Conservation (phyloP, 257 asterid genomes). For the Plantago elongata region DNA sequence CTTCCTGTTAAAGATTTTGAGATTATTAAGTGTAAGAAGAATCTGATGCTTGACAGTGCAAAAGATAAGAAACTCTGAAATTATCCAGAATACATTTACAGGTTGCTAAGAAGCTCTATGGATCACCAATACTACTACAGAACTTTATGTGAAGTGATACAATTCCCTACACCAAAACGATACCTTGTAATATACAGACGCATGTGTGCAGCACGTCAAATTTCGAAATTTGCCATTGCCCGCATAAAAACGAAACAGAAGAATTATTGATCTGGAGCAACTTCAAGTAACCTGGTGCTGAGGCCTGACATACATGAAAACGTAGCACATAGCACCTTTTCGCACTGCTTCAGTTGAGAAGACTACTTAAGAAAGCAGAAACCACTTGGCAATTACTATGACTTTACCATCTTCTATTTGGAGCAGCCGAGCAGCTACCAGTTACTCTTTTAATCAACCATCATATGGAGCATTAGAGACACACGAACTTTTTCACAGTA, state of each 20-base stretch:
- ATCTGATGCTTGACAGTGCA: constrained; percentile 25
- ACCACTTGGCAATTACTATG: neutral
- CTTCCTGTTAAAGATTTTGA: too few relatives aligned
- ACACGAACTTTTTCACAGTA: constrained; percentile 65
- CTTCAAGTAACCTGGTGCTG: neutral
- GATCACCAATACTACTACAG: constrained; percentile 8
- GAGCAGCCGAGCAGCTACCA: too few relatives aligned
- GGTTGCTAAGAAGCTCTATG: neutral
- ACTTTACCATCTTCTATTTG: too few relatives aligned
- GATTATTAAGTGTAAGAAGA: constrained; percentile 1
- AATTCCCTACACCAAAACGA: constrained; percentile 15
- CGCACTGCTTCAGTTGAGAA: constrained; percentile 13
- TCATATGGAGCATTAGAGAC: constrained; percentile 68
- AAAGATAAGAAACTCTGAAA: neutral
- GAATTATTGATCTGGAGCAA: too few relatives aligned
- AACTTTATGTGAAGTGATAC: constrained; percentile 6
- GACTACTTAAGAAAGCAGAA: neutral
- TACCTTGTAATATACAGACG: constrained; percentile 27
- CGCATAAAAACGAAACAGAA: constrained; percentile 9
- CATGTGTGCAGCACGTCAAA: constrained; percentile 26
- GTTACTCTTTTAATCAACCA: constrained; percentile 39
- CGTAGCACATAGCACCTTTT: neutral
- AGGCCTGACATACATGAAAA: constrained; percentile 11
- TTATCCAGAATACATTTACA: too few relatives aligned
- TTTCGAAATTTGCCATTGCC: constrained; percentile 24